Evolutionary conservation across 2,329 filamentous ascomycete species (phyloP), one percentile per base, ranked within the genome.

Genomic region (Trichophyton simii): DNA sequence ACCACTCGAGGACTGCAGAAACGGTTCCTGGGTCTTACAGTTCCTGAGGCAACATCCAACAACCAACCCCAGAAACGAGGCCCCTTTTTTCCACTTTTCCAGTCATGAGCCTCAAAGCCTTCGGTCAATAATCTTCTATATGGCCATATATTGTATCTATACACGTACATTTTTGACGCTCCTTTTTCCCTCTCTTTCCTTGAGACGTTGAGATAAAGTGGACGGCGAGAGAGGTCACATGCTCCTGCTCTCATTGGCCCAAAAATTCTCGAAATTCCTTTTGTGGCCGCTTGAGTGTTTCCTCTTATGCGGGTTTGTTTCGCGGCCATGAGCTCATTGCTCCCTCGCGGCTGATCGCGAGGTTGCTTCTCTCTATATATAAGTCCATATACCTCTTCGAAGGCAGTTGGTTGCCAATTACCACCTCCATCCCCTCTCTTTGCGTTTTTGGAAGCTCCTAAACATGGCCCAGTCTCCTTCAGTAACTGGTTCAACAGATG

Each of bases 301-400:
- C 13, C 28, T 55, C 18, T 55, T 28, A 38, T 38, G 34, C 34
- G 11, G 34, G 34, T 4, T 38, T 38, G 34, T 55, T 20, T 18
- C 6, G 18, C 18, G 57, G 34, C 20, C 31, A 58, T 58, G 57
- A 58, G 41, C 38, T 46, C 57, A 20, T 44, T 46, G 57, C 36
- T 22, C 11, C 57, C 57, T 58, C 57, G 57, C 57, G 57, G 22
- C n/a, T 42, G 20, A 28, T 58, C 57, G 57, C 57, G 57, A 46
- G 57, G 57, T 58, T 58, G 57, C 57, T 20, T 36, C 20, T 44
- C 41, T 44, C 15, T 44, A 0, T 15, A 13, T 44, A 38, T 38
- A 38, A 38, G n/a, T 42, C 38, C 5, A 55, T 34, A 31, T 55
- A 55, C 34, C 52, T 20, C 3, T 18, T 55, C 15, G 34, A 25